phyloP scores from a whole-genome alignment of 2,329 filamentous ascomycete genomes.

The Cercospora brassicicola region DNA sequence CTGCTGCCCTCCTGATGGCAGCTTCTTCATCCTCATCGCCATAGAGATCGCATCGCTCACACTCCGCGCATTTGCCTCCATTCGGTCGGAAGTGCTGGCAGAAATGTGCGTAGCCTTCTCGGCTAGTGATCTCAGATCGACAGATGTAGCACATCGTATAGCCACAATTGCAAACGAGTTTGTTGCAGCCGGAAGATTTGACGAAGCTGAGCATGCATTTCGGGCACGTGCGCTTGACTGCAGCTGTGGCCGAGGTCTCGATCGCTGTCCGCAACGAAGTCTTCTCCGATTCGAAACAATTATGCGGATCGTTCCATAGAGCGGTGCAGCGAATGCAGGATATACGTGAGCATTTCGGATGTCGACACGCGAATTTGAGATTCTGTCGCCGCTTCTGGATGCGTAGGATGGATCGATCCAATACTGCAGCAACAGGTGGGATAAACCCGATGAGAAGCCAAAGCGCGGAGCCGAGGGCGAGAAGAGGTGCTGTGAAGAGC shows the following conservation, averaged over 20 bases:
- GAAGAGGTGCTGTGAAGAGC: slow-evolving; percentile 50
- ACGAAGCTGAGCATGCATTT: slow-evolving; percentile 89
- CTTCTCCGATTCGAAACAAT: slow-evolving; percentile 81
- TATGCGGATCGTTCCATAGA: slow-evolving; percentile 82
- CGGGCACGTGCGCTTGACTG: slow-evolving; percentile 92
- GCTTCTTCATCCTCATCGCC: slow-evolving; percentile 50
- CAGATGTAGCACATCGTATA: slow-evolving; percentile 99
- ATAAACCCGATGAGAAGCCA: slow-evolving; percentile 21
- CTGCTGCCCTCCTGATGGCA: slow-evolving; percentile 44
- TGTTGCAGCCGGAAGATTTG: slow-evolving; percentile 93
- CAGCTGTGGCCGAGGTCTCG: slow-evolving; percentile 88
- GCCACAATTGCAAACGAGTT: slow-evolving; percentile 90
- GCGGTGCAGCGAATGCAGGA: slow-evolving; percentile 84
- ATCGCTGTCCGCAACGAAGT: slow-evolving; percentile 83
- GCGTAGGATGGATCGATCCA: slow-evolving; percentile 54
- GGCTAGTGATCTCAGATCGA: slow-evolving; percentile 57
- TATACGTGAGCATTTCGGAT: slow-evolving; percentile 63
- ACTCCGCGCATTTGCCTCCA: slow-evolving; percentile 73
- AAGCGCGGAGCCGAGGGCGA: slow-evolving; percentile 47
- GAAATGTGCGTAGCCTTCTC: slow-evolving; percentile 86
- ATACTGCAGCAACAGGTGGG: slow-evolving; percentile 14
- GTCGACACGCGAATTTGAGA: slow-evolving; percentile 74
- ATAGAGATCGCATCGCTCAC: slow-evolving; percentile 60
- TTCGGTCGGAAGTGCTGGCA: slow-evolving; percentile 92
- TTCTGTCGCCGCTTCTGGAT: slow-evolving; percentile 70